phyloP scores from a whole-genome alignment of 176 grass and related monocot genomes.

The Oryza glaberrima region DNA sequence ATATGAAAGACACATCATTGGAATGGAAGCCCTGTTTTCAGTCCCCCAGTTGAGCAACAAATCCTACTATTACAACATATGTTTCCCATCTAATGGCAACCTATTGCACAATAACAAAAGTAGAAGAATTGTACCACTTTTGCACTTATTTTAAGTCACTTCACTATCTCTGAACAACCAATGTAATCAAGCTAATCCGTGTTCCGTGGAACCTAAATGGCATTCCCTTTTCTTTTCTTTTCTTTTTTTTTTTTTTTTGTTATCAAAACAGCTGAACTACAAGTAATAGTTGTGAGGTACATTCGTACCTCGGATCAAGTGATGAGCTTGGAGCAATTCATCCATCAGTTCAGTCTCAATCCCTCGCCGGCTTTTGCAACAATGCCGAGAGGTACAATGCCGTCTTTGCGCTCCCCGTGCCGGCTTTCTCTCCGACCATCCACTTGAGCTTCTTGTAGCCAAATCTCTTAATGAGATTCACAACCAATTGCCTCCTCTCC shows the following conservation, averaged over 20 bases:
- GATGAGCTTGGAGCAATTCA: background rate
- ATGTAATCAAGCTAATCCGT: constrained; percentile 35
- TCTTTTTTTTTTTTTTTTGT: background rate
- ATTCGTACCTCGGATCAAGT: constrained; percentile 43
- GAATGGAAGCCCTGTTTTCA: constrained; percentile 27
- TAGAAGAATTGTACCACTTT: constrained; percentile 16
- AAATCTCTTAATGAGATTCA: constrained; percentile 72
- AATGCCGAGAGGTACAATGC: constrained; percentile 67
- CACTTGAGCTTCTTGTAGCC: constrained; percentile 93
- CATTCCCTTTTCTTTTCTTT: background rate
- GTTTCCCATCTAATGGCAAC: constrained; percentile 28
- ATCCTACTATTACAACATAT: background rate
- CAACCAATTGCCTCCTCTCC: constrained; percentile 59
- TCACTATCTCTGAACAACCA: constrained; percentile 30
- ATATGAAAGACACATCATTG: constrained; percentile 33
- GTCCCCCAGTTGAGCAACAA: constrained; percentile 8
- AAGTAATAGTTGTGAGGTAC: constrained; percentile 31
- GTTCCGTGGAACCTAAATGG: constrained; percentile 10
- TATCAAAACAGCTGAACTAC: constrained; percentile 33
- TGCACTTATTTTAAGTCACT: constrained; percentile 30
- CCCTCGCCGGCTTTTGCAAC: constrained; percentile 67
- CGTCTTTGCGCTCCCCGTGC: background rate
- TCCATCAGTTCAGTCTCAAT: constrained; percentile 31
- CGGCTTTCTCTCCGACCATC: constrained; percentile 65
- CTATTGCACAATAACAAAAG: constrained; percentile 19